These are phyloP conservation scores for Solanum boliviense DNA, from an alignment of 257 asterid genomes.

Conservation along the genomic window DNA sequence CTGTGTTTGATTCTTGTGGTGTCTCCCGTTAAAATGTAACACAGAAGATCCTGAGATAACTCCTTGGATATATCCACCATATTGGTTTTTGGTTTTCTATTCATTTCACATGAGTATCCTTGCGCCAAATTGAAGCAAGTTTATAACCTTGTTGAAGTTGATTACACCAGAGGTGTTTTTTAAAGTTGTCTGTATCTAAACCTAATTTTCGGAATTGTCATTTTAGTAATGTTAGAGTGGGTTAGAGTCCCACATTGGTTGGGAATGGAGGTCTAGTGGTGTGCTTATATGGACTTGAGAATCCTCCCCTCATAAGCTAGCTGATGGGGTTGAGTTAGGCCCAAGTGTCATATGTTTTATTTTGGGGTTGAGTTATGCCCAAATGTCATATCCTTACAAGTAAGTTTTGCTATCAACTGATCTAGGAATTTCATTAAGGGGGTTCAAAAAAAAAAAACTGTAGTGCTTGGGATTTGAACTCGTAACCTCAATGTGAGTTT, in stretches of 20 bases:
- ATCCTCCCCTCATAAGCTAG: background rate
- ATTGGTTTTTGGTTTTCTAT: background rate
- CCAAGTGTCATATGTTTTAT: background rate
- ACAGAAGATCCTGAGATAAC: background rate
- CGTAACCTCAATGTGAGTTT: background rate
- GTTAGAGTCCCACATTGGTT: background rate
- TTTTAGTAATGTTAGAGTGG: background rate
- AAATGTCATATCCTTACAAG: background rate
- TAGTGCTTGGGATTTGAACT: background rate
- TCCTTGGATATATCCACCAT: background rate
- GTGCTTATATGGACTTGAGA: background rate
- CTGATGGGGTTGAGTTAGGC: background rate
- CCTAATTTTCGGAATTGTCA: background rate
- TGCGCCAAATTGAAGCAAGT: background rate
- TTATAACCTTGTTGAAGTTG: background rate
- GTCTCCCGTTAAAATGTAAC: background rate
- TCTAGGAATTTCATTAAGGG: background rate
- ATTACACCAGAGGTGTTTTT: background rate
- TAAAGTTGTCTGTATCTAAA: background rate
- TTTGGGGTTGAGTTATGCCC: background rate
- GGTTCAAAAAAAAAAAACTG: background rate
- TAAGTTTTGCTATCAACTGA: background rate
- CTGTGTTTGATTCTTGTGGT: background rate
- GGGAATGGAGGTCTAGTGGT: background rate
- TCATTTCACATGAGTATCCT: background rate